phyloP scores from a whole-genome alignment of 768 basidiomycete species.

The Aureoboletus auriporus region DNA sequence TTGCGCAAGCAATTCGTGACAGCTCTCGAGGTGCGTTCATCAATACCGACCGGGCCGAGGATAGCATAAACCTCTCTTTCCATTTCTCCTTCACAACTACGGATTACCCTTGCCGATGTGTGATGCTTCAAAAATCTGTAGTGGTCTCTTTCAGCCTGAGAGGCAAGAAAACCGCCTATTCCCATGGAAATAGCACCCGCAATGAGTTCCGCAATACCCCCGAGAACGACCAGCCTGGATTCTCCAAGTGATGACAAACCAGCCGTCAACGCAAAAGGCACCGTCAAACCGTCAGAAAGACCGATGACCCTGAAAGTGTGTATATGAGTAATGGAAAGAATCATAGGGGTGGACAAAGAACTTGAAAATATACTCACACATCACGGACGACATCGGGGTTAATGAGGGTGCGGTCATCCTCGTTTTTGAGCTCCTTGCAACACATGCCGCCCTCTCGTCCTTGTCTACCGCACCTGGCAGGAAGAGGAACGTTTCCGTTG shows the following conservation, averaged over 20 bases:
- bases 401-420: slow-evolving; percentile 76
- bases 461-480: slow-evolving; percentile 55
- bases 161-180: slow-evolving; percentile 95
- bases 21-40: slow-evolving; percentile 71
- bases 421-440: slow-evolving; percentile 81
- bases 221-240: slow-evolving; percentile 88
- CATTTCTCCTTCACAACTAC: slow-evolving; percentile 92
- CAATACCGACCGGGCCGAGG: slow-evolving; percentile 86
- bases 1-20: slow-evolving; percentile 75
- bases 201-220: slow-evolving; percentile 93
- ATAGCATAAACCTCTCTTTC: slow-evolving; percentile 91
- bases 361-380: slow-evolving; percentile 48
- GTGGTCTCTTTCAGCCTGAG: slow-evolving; percentile 95
- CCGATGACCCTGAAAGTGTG: slow-evolving; percentile 65
- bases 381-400: slow-evolving; percentile 88
- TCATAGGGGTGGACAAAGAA: background rate
- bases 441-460: slow-evolving; percentile 63
- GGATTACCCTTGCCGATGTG: slow-evolving; percentile 76
- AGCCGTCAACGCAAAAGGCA: slow-evolving; percentile 88
- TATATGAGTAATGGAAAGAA: slow-evolving; percentile 1
- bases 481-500: slow-evolving; percentile 40
- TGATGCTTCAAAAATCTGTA: slow-evolving; percentile 75
- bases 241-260: slow-evolving; percentile 87
- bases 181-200: slow-evolving; percentile 98
- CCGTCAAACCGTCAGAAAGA: slow-evolving; percentile 86